Base-by-base conservation (phyloP, 75 land plant species). In the Azolla pinnata region DNA sequence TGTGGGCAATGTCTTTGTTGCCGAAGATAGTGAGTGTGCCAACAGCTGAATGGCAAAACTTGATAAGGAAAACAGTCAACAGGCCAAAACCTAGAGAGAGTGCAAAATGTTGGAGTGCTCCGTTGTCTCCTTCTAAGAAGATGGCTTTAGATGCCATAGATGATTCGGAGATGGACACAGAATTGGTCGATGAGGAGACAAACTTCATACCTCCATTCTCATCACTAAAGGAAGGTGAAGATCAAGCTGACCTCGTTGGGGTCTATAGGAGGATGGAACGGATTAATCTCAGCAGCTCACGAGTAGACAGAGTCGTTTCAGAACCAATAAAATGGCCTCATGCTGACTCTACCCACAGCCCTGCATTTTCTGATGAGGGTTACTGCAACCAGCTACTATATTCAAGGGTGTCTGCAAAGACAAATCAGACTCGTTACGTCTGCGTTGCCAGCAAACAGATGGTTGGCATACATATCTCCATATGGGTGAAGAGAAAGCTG, bases 11-110 rank as follows among this genome's bases (percentile, higher is more conserved):
- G 80, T 93, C 16, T 59, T 93, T 1, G 89, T 96, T 18, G 78
- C 96, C 52, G 98, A 93, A 66, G 85, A 88, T 60, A 81, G 77
- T 67, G 96, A 83, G n/a, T n/a, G n/a, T n/a, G 0, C 96, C 96
- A n/a, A 85, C 96, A 2, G 79, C 62, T 38, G 85, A 75, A 52
- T 93, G 98, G 98, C 68, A 76, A 5, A 29, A 71, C 19, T 66
- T 82, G 27, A 88, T 93, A 32, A 65, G 85, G 19, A 76, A 71
- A 19, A 85, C 90, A n/a, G 73, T 93, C 20, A 93, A 93, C 67
- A 83, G 70, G 53, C 71, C 61, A 20, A 4, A 26, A 60, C 26
- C 21, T 8, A 52, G 29, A 23, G 27, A 29, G 75, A 72, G 55
- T 52, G 44, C 63, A n/a, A 85, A 82, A 67, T 72, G 73, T 31